These are phyloP conservation scores for Serendipita indica DNA, from an alignment of 768 basidiomycete species.

Conservation along the genomic window DNA sequence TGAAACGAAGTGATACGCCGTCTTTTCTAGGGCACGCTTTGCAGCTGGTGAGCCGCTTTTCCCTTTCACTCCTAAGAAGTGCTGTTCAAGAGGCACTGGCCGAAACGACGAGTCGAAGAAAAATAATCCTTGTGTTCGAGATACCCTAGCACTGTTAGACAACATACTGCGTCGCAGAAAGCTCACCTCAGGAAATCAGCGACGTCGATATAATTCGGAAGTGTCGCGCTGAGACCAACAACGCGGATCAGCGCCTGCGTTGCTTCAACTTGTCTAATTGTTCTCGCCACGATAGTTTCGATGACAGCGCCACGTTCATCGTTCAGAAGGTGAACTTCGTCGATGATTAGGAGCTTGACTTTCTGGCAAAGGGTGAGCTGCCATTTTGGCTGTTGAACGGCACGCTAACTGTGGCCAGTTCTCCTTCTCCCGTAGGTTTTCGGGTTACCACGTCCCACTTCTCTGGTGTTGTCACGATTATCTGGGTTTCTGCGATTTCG, in stretches of 20 bases:
- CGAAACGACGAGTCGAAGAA: slow-evolving; percentile 97
- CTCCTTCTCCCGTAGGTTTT: slow-evolving; percentile 92
- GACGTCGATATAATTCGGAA: slow-evolving; percentile 95
- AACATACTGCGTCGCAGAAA: not conserved
- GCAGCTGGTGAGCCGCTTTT: slow-evolving; percentile 60
- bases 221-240: slow-evolving; percentile 87
- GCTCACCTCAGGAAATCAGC: slow-evolving; percentile 80
- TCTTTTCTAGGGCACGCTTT: slow-evolving; percentile 75
- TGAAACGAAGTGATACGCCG: slow-evolving; percentile 81
- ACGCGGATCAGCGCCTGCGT: slow-evolving; percentile 93
- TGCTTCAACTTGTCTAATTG: slow-evolving; percentile 89
- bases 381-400: not conserved
- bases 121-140: slow-evolving; percentile 74
- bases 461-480: slow-evolving; percentile 97
- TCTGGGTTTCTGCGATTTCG: slow-evolving; percentile 89
- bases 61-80: slow-evolving; percentile 86
- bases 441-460: slow-evolving; percentile 99
- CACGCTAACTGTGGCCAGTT: slow-evolving; percentile 75
- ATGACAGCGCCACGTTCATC: slow-evolving; percentile 98
- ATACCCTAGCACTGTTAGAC: slow-evolving; percentile 41
- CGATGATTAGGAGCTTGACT: slow-evolving; percentile 88
- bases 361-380: slow-evolving; percentile 35
- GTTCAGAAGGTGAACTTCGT: slow-evolving; percentile 92
- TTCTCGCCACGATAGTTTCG: slow-evolving; percentile 93
- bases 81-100: slow-evolving; percentile 92